Evolutionary conservation across 768 basidiomycete genomes (phyloP).

Genomic region (Pleurotus sapidus): DNA sequence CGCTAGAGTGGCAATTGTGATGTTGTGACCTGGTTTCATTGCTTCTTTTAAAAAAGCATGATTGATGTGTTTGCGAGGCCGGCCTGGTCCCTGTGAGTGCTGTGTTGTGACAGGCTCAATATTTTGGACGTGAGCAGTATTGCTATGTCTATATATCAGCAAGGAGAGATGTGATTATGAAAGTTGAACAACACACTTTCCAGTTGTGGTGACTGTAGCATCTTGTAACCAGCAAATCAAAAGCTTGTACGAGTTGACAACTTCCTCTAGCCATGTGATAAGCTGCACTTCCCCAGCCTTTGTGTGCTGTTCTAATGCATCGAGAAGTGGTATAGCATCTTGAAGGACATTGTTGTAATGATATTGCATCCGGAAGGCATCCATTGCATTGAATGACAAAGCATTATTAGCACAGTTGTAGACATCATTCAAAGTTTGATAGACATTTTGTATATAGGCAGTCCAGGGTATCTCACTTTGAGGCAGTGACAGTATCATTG

Average conservation of each 20-base stretch:
- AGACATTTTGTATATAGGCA: background rate
- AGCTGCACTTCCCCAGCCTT: background rate
- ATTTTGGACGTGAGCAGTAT: background rate
- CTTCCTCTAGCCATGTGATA: background rate
- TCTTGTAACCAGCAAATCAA: background rate
- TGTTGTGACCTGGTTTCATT: background rate
- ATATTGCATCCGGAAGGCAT: conserved; percentile 1
- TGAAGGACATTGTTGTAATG: background rate
- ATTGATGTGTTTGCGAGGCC: conserved; percentile 5
- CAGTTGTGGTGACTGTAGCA: background rate
- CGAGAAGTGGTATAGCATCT: background rate
- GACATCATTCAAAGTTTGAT: background rate
- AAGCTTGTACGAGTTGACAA: background rate
- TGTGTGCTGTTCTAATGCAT: background rate
- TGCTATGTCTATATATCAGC: background rate
- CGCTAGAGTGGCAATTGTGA: conserved; percentile 3
- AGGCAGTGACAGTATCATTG: background rate
- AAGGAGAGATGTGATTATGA: background rate
- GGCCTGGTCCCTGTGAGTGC: background rate
- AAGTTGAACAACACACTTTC: background rate
- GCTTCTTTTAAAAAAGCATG: conserved; percentile 1
- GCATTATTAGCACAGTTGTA: background rate
- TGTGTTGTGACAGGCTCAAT: background rate
- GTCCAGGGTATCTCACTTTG: background rate
- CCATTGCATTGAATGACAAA: background rate